A percentile compares a stretch with the other conserved stretches of the same genome.
These are phyloP conservation scores for Ophiosphaerella herpotricha DNA, from an alignment of 2,329 filamentous ascomycete genomes.

Conservation along the genomic window DNA sequence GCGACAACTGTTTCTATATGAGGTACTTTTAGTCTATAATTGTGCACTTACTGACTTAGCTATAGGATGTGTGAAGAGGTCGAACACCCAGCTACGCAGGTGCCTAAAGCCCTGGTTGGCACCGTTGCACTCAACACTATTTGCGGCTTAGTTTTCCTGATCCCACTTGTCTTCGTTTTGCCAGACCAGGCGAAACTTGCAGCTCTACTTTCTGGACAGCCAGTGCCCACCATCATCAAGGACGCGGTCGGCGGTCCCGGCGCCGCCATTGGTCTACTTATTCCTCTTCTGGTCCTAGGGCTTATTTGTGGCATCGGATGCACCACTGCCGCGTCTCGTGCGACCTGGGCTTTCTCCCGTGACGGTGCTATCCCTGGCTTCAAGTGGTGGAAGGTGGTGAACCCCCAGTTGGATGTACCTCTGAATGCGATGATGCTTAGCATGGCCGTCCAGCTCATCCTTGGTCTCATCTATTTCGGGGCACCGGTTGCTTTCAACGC, in stretches of 20 bases:
- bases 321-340: conserved; percentile 70
- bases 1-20: conserved; percentile 21
- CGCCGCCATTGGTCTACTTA: conserved; percentile 65
- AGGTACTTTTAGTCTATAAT: conserved; percentile 15
- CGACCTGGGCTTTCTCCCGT: conserved; percentile 71
- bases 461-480: conserved; percentile 72
- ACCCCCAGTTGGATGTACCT: conserved; percentile 66
- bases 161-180: conserved; percentile 71
- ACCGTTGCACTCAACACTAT: conserved; percentile 70
- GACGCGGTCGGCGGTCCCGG: conserved; percentile 64
- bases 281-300: conserved; percentile 69
- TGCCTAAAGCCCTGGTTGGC: conserved; percentile 72
- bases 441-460: conserved; percentile 66
- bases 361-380: conserved; percentile 71
- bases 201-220: conserved; percentile 61
- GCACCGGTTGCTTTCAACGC: conserved; percentile 72
- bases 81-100: conserved; percentile 66
- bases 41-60: conserved; percentile 31
- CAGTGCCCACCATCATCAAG: conserved; percentile 67
- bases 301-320: conserved; percentile 71
- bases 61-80: conserved; percentile 77
- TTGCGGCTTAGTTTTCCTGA: conserved; percentile 69
- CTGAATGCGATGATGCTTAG: conserved; percentile 74
- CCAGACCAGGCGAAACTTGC: conserved; percentile 64
- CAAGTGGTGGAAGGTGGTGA: conserved; percentile 63